A percentile compares a stretch with the other conserved stretches of the same genome.
Conservation (phyloP, 148 eudicot species). For the Rhododendron griersonianum region DNA sequence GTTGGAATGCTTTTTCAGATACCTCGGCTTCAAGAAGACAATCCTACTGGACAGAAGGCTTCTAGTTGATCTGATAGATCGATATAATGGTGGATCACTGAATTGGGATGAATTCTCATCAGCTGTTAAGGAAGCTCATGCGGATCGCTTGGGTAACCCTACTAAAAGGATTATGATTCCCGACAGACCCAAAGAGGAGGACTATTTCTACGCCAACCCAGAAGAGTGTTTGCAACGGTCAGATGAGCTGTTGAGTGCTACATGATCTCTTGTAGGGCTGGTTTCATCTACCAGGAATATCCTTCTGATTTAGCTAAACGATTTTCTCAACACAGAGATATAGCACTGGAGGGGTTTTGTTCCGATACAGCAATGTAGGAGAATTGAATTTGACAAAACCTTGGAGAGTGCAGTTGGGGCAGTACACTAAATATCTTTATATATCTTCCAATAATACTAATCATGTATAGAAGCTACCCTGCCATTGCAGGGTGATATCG, state of each 20-base stretch:
- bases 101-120: slow-evolving; percentile 90
- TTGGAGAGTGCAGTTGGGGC: slow-evolving; percentile 6
- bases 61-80: slow-evolving; percentile 82
- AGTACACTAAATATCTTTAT: slow-evolving; percentile 1
- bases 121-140: slow-evolving; percentile 74
- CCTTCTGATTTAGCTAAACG: slow-evolving; percentile 2
- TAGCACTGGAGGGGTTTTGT: slow-evolving; percentile 9
- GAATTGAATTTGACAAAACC: neutral
- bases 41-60: slow-evolving; percentile 68
- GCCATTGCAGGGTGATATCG: slow-evolving; percentile 33
- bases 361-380: slow-evolving; percentile 4
- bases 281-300: slow-evolving; percentile 18
- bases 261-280: neutral
- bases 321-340: neutral
- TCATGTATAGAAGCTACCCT: slow-evolving; percentile 48
- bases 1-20: slow-evolving; percentile 40
- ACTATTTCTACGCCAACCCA: slow-evolving; percentile 89
- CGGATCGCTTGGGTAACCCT: slow-evolving; percentile 74
- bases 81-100: slow-evolving; percentile 53
- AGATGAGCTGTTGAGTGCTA: slow-evolving; percentile 32
- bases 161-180: slow-evolving; percentile 68
- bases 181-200: slow-evolving; percentile 94
- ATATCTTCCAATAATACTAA: slow-evolving; percentile 23
- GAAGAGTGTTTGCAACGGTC: slow-evolving; percentile 69
- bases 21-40: slow-evolving; percentile 85